Base-by-base conservation (phyloP, 208 protist species). In the Acanthamoeba rhysodes region DNA sequence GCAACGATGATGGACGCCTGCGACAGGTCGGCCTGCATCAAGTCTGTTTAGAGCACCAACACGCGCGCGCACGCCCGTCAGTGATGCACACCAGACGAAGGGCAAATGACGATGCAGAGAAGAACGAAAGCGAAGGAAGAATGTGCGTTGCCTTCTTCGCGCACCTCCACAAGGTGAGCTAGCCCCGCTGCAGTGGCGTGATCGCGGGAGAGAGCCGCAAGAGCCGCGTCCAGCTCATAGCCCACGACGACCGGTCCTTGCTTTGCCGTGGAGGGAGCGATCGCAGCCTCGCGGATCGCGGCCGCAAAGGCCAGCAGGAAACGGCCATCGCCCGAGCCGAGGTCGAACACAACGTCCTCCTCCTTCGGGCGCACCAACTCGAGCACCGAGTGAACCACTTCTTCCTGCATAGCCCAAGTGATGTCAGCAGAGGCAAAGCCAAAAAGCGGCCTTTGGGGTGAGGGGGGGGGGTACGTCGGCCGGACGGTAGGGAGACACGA, bases 271-370 rank as follows among this genome's bases (percentile, higher is more conserved):
- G 68, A 1, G 68, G 20, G 70, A 22, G 27, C 8, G 4, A 14
- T 45, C 27, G 18, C 9, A 20, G 53, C 53, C 32, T 34, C 70
- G 10, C 37, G 70, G 12, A 78, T 78, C 22, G 70, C 70, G 37
- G 70, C 70, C 12, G 70, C 70, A 22, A 78, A 78, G n/a, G 70
- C 24, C 34, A 78, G 6, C 29, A 78, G 37, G 32, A 78, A 78
- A 29, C 70, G 70, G 70, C 70, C 70, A 48, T 78, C 70, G 18
- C 70, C 70, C 24, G 70, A 78, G 20, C 70, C 70, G 3, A 78
- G 70, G 32, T 78, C 70, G 10, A 78, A 78, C 37, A 78, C 70
- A 34, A 78, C 70, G 20, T 78, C 70, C 12, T 12, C 70, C n/a
- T 50, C 70, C 20, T 24, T 32, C n/a, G 70, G 70, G 12, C 32